Evolutionary conservation across 139 green algal species (phyloP), one percentile per base, ranked within the genome.

Genomic region (Zygnema circumcarinatum): DNA sequence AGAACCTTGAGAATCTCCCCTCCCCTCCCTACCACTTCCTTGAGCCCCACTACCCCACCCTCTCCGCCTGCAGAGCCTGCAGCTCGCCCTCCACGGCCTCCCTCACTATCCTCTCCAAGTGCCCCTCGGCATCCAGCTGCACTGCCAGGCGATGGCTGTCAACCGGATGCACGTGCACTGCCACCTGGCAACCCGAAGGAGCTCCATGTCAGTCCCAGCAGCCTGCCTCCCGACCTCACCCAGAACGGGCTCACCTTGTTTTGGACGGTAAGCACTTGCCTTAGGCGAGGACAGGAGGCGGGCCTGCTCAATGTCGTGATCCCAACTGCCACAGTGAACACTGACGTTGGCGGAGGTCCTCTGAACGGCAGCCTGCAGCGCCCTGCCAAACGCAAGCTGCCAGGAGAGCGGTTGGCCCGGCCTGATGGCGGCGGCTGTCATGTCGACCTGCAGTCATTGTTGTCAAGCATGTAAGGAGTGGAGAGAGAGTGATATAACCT

Each of bases 241-340:
- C 54, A 25, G 29, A 72, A 72, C 29, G 54, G 29, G 54, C 25
- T 33, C 54, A 72, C 25, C 25, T 72, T 72, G 54, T 25, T 25
- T 25, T 29, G 29, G 29, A 72, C 54, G 54, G 54, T 25, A 72
- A 72, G 54, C 54, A 69, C 81, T 52, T 86, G 69, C 25, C 32
- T 42, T 35, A 86, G 83, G 78, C 21, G 33, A 54, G 2, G 42
- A 29, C 36, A 90, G 42, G 38, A 90, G 78, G 25, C n/a, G 41
- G 32, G 85, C 85, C 85, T 90, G 85, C 1, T 82, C 79, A 35
- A 81, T 31, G 53, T 90, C 85, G 40, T 90, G 85, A 31, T 31
- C 56, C 85, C 85, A 90, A 29, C 41, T 72, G 22, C 85, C 85
- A 54, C 85, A 90, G 29, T 90, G 85, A 1, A 90, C 47, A 21